A percentile compares a stretch with the other conserved stretches of the same genome.
phyloP scores from a whole-genome alignment of 78 protist genomes.

The slime mould (Dictyostelium discoideum) region dicty_2.7 NC_007088.5:6343001-6343500 shows the following conservation, averaged over 20 bases:
- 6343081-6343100: constrained; percentile 89
- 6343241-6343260: constrained; percentile 84
- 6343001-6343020: constrained; percentile 82
- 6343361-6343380: constrained; percentile 83
- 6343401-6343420: constrained; percentile 69
- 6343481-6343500: not conserved
- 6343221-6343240: no score
- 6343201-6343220: not conserved
- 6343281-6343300: constrained; percentile 77
- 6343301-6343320: constrained; percentile 75
- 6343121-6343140: constrained; percentile 63
- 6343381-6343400: constrained; percentile 75
- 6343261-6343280: constrained; percentile 71
- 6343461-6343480: constrained; percentile 83
- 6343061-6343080: constrained; percentile 86
- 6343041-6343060: constrained; percentile 59
- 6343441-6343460: constrained; percentile 74
- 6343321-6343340: constrained; percentile 54
- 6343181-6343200: not conserved
- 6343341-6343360: constrained; percentile 76
- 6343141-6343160: not conserved
- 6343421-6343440: constrained; percentile 75
- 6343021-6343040: constrained; percentile 81
- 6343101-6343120: constrained; percentile 82
- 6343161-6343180: not conserved